Evolutionary conservation across 2,329 filamentous ascomycete species (phyloP).

Genomic region (Epichloe glyceriae): DNA sequence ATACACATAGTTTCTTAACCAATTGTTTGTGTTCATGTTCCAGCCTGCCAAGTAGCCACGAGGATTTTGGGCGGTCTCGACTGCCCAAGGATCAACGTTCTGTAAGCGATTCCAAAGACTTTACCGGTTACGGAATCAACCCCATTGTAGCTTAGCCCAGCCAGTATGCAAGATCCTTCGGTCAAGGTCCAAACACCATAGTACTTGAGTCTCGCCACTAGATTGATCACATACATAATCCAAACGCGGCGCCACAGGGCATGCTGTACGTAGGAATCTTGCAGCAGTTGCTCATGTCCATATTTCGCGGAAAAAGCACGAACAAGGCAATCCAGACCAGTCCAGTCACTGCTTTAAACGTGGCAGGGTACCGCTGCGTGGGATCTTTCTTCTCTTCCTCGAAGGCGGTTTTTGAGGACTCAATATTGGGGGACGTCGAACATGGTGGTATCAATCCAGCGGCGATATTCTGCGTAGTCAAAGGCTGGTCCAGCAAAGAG

Average conservation of each 20-base stretch:
- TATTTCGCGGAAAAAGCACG: conserved; percentile 60
- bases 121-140: conserved; percentile 74
- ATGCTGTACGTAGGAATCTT: conserved; percentile 53
- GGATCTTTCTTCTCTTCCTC: conserved; percentile 82
- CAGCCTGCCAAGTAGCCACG: conserved; percentile 80
- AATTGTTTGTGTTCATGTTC: conserved; percentile 98
- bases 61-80: conserved; percentile 89
- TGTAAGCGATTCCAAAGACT: conserved; percentile 76
- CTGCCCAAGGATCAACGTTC: conserved; percentile 75
- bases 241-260: conserved; percentile 61
- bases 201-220: conserved; percentile 80
- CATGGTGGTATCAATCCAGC: conserved; percentile 89
- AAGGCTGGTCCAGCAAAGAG: conserved; percentile 85
- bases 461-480: conserved; percentile 83
- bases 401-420: conserved; percentile 77
- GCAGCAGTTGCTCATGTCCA: conserved; percentile 47
- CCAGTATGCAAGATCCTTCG: conserved; percentile 87
- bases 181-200: conserved; percentile 92
- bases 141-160: conserved; percentile 88
- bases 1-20: conserved; percentile 93
- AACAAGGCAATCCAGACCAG: conserved; percentile 70
- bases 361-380: conserved; percentile 79
- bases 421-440: conserved; percentile 75
- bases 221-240: conserved; percentile 69
- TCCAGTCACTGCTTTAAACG: conserved; percentile 60